These are phyloP conservation scores for Pythium periplocum DNA, from an alignment of 352 stramenopile species.

Conservation along the genomic window DNA sequence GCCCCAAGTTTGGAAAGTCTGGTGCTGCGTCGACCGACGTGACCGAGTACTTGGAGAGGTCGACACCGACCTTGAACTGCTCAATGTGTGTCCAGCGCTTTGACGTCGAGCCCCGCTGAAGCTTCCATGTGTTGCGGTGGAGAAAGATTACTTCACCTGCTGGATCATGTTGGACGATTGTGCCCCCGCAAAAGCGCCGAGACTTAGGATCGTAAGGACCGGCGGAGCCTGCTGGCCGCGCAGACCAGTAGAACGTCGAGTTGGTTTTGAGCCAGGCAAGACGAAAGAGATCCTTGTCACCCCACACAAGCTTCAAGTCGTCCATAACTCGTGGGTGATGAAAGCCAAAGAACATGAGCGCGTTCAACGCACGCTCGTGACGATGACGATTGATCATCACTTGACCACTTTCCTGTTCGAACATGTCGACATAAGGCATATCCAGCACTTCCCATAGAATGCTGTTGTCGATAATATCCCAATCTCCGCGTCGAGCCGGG, in stretches of 20 bases:
- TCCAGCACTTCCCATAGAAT: slow-evolving; percentile 61
- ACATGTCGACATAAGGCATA: slow-evolving; percentile 44
- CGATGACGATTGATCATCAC: slow-evolving; percentile 45
- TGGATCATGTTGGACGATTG: slow-evolving; percentile 36
- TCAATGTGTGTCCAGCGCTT: slow-evolving; percentile 11
- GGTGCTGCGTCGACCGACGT: not conserved
- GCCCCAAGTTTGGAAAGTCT: not conserved
- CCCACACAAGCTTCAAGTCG: slow-evolving; percentile 19
- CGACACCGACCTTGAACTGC: slow-evolving; percentile 4
- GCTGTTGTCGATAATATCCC: slow-evolving; percentile 8
- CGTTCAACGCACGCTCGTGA: slow-evolving; percentile 38
- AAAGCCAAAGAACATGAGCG: slow-evolving; percentile 50
- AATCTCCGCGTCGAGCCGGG: slow-evolving; percentile 6
- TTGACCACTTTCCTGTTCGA: slow-evolving; percentile 68
- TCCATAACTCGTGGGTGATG: not conserved
- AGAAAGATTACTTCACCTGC: slow-evolving; percentile 19
- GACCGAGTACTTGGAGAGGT: slow-evolving; percentile 1
- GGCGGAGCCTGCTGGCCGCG: slow-evolving; percentile 10
- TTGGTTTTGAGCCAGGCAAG: slow-evolving; percentile 16
- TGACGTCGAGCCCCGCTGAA: not conserved
- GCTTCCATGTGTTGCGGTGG: slow-evolving; percentile 14
- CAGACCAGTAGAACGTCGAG: slow-evolving; percentile 10
- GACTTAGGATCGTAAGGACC: slow-evolving; percentile 1
- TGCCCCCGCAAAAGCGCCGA: slow-evolving; percentile 25
- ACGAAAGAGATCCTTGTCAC: slow-evolving; percentile 21